Conservation (phyloP, 2,329 filamentous ascomycete genomes). For the Aspergillus japonicus region DNA sequence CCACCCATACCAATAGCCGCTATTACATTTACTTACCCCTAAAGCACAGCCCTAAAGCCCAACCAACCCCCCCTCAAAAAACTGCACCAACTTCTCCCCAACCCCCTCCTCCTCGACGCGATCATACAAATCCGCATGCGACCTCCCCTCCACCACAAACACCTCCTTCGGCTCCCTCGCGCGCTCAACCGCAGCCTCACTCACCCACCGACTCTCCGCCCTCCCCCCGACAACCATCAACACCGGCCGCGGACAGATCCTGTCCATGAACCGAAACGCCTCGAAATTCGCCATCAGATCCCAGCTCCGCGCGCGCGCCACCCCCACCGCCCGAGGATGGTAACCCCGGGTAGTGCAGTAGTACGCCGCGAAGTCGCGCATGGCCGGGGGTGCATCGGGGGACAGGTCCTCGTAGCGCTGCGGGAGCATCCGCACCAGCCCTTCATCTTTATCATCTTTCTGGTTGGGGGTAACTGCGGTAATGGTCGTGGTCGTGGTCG, state of each 20-base stretch:
- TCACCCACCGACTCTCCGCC: conserved; percentile 26
- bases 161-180: conserved; percentile 31
- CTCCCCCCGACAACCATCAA: conserved; percentile 27
- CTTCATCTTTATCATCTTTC: background rate
- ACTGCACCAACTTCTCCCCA: conserved; percentile 14
- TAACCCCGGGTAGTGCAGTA: conserved; percentile 22
- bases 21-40: too few species aligned
- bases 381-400: background rate
- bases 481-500: too few species aligned
- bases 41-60: too few species aligned
- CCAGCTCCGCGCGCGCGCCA: conserved; percentile 18
- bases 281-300: conserved; percentile 28
- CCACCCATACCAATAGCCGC: too few species aligned
- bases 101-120: conserved; percentile 17
- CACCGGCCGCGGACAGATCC: conserved; percentile 28
- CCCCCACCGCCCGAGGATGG: conserved; percentile 22
- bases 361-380: conserved; percentile 20
- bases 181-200: conserved; percentile 19
- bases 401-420: conserved; percentile 1
- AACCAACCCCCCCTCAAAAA: background rate
- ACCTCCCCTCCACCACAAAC: conserved; percentile 22
- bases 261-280: conserved; percentile 22
- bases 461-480: too few species aligned
- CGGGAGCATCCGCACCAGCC: conserved; percentile 7
- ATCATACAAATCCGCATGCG: conserved; percentile 31